phyloP scores from a whole-genome alignment of 495 filamentous ascomycete species.

The Darksidea phi region DNA sequence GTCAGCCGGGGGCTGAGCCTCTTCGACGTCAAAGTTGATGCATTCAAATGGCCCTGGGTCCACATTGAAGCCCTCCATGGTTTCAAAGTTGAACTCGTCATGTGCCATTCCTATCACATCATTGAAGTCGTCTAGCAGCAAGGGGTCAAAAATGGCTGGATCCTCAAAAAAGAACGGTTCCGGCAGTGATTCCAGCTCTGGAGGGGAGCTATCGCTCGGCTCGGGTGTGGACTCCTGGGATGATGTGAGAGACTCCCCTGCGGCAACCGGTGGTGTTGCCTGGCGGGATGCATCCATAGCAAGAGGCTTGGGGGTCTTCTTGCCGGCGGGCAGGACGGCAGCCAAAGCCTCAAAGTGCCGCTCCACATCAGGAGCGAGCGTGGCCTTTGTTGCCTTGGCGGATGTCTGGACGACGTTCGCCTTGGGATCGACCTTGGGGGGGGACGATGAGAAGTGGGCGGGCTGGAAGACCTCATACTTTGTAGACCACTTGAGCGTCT shows the following conservation, averaged over 20 bases:
- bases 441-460: slow-evolving; percentile 12
- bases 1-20: slow-evolving; percentile 2
- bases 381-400: slow-evolving; percentile 2
- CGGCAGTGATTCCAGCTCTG: neutral
- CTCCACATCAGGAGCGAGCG: slow-evolving; percentile 25
- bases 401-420: neutral
- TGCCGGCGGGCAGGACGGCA: slow-evolving; percentile 23
- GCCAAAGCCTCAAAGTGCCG: slow-evolving; percentile 27
- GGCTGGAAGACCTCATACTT: slow-evolving; percentile 48
- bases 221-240: neutral
- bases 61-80: slow-evolving; percentile 5
- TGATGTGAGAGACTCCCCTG: neutral
- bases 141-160: slow-evolving; percentile 6
- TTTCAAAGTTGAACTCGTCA: slow-evolving; percentile 8
- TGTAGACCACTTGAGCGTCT: slow-evolving; percentile 56
- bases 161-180: slow-evolving; percentile 4
- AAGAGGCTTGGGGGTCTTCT: slow-evolving; percentile 10
- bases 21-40: slow-evolving; percentile 16
- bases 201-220: neutral
- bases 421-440: neutral
- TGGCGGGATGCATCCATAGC: neutral
- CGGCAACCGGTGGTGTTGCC: neutral
- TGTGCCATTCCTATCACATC: neutral
- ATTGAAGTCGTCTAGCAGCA: slow-evolving; percentile 9
- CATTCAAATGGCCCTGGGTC: slow-evolving; percentile 1